Base-by-base conservation (phyloP, 2,329 filamentous ascomycete species). In the Hypoxylon sp. region DNA sequence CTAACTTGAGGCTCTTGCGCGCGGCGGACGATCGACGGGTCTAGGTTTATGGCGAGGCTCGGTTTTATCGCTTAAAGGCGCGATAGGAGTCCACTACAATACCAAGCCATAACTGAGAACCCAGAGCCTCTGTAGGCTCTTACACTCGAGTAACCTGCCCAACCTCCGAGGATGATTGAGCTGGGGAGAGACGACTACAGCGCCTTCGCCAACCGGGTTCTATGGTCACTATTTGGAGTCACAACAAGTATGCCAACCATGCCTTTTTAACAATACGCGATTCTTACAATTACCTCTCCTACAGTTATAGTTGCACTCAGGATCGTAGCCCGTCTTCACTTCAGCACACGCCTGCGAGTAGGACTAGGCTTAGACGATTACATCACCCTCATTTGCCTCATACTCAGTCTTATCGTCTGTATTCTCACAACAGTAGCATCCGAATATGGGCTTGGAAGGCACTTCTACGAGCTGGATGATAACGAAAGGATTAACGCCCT, bases 331-430 rank as follows among this genome's bases (percentile, higher is more conserved):
- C 72, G 77, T 19, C 46, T 73, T 8, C 63, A 51, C n/a, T 74
- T 70, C 31, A 65, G 69, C 13, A 44, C 37, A 35, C 39, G 53
- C n/a, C 61, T 48, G 1, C 68, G 67, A 14, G 70, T 63, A 5
- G 74, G 76, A 4, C 62, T 78, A 5, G 77, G 76, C 19, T 53
- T 75, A 13, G 78, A 79, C 53, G 78, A 79, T 59, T 73, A 74
- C 51, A 78, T 78, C 52, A 79, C 77, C 1, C 39, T 76, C 22
- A 57, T 69, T 48, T 79, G 77, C 54, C 68, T 78, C 17, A 24
- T 71, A 5, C 69, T 79, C 50, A 74, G 77, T 56, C 63, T 78
- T 13, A 65, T 70, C 2, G 75, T 76, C n/a, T 77, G 73, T 65
- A 68, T 77, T 60, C 69, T 79, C 22, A 51, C 78, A 48, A 77